These are phyloP conservation scores for Phialophora tarda DNA, from an alignment of 2,329 filamentous ascomycete genomes.

Conservation along the genomic window DNA sequence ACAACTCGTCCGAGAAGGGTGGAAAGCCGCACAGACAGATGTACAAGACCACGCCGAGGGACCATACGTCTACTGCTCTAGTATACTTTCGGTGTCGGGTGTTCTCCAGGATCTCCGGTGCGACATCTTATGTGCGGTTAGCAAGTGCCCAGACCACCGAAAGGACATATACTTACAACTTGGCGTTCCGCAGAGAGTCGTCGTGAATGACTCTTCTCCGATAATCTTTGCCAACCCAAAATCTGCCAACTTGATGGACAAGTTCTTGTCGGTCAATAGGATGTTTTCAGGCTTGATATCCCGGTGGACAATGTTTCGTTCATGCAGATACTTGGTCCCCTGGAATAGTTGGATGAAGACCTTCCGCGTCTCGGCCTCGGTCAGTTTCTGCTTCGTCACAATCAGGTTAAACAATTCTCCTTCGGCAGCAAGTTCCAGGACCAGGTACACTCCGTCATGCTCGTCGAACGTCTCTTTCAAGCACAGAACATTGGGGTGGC, in stretches of 20 bases:
- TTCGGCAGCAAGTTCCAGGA: conserved; percentile 87
- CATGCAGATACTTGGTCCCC: conserved; percentile 93
- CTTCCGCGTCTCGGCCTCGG: conserved; percentile 81
- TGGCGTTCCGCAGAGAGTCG: conserved; percentile 92
- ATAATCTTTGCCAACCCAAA: conserved; percentile 98
- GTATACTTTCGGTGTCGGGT: conserved; percentile 85
- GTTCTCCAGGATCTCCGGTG: conserved; percentile 90
- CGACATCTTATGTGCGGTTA: conserved; percentile 66
- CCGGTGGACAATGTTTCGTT: conserved; percentile 94
- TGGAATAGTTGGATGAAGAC: conserved; percentile 91
- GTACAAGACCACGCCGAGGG: conserved; percentile 94
- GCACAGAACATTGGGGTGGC: conserved; percentile 89
- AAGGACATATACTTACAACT: conserved; percentile 65
- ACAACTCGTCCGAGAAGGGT: conserved; percentile 94
- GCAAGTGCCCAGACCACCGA: conserved; percentile 25
- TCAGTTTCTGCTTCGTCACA: conserved; percentile 85
- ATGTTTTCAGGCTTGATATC: conserved; percentile 99
- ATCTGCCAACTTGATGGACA: conserved; percentile 90
- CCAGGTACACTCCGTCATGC: conserved; percentile 83
- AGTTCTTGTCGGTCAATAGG: conserved; percentile 79
- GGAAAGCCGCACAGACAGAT: conserved; percentile 97
- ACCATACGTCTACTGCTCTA: conserved; percentile 95
- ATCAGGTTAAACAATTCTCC: conserved; percentile 97
- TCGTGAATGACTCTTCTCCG: conserved; percentile 97
- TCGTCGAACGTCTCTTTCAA: conserved; percentile 96